Base-by-base conservation (phyloP, 805 yeast species). In the Zygotorulaspora sp. region DNA sequence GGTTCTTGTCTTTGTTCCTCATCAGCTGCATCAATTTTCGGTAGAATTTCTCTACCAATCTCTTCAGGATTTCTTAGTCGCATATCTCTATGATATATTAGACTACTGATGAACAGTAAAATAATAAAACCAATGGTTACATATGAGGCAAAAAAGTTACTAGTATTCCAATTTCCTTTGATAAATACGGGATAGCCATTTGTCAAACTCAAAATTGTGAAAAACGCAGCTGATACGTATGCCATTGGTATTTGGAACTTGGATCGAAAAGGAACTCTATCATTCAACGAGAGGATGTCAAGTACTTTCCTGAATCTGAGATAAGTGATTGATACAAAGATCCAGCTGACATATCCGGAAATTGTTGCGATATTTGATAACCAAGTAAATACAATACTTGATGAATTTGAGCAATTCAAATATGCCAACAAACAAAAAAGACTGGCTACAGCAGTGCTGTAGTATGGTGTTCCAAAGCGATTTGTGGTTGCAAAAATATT, bases 121-220 rank as follows among this genome's bases (percentile, higher is more conserved):
- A 67, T 23, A 82, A 84, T 33, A 77, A 57, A 30, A 4, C 41
- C 41, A 18, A 38, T 16, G 15, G 84, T 78, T 41, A 79, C 66
- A 55, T 79, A 79, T 10, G 84, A 78, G 30, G 85, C 84, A 32
- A 79, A 60, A 49, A 79, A 79, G 54, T 77, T 77, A n/a, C 73
- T 61, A 1, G 58, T 68, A 12, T 65, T 66, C 61, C 74, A 76
- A 28, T 60, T 49, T 14, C 59, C 58, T 16, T 64, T 62, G 40
- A 78, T 53, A 44, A 79, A 79, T 9, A 78, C 83, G 3, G 74
- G 79, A 53, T 76, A 80, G 35, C 85, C 85, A 49, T 80, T 80
- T 12, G 85, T 79, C 31, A 80, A 36, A 28, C 77, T 60, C 35
- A 80, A 45, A 13, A 80, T 20, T 9, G 65, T 39, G 44, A 78